These are phyloP conservation scores for Paecilomyces sp. DNA, from an alignment of 2,329 filamentous ascomycete genomes.

Conservation along the genomic window DNA sequence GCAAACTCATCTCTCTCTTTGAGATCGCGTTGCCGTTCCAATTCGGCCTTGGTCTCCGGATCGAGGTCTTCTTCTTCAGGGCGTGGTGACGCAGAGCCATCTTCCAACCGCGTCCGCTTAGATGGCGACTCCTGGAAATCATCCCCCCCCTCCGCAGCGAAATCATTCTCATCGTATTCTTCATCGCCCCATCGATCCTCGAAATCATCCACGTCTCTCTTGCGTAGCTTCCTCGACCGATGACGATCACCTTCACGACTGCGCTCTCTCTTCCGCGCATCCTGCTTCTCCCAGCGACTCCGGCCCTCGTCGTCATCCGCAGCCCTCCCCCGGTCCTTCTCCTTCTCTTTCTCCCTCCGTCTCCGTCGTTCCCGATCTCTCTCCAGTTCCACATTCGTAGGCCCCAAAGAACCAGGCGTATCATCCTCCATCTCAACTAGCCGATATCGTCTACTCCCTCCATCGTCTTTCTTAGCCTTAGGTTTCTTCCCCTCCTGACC, in stretches of 20 bases:
- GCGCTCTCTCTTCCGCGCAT: slow-evolving; percentile 31
- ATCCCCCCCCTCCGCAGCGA: slow-evolving; percentile 42
- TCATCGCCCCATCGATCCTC: slow-evolving; percentile 81
- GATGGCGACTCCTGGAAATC: slow-evolving; percentile 63
- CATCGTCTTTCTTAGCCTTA: slow-evolving; percentile 17
- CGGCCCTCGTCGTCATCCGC: slow-evolving; percentile 6
- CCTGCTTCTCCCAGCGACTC: slow-evolving; percentile 25
- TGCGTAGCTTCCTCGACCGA: slow-evolving; percentile 45
- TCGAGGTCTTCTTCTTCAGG: slow-evolving; percentile 47
- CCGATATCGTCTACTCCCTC: slow-evolving; percentile 45
- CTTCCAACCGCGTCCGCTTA: slow-evolving; percentile 63
- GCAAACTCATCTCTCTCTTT: slow-evolving; percentile 74
- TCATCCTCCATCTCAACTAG: slow-evolving; percentile 48
- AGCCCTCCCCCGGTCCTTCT: slow-evolving; percentile 13
- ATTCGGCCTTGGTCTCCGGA: slow-evolving; percentile 53
- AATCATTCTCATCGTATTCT: slow-evolving; percentile 39
- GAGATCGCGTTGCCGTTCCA: slow-evolving; percentile 58
- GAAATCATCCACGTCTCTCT: slow-evolving; percentile 49
- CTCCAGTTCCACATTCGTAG: slow-evolving; percentile 29
- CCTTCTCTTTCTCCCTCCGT: slow-evolving; percentile 12
- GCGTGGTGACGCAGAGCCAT: slow-evolving; percentile 34
- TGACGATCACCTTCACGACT: slow-evolving; percentile 35
- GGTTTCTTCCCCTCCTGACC: slow-evolving; percentile 5
- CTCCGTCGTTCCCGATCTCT: slow-evolving; percentile 23
- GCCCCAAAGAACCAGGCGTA: slow-evolving; percentile 22